Evolutionary conservation across 2,329 filamentous ascomycete species (phyloP), one percentile per base, ranked within the genome.

Genomic region (Trichothecium roseum): DNA sequence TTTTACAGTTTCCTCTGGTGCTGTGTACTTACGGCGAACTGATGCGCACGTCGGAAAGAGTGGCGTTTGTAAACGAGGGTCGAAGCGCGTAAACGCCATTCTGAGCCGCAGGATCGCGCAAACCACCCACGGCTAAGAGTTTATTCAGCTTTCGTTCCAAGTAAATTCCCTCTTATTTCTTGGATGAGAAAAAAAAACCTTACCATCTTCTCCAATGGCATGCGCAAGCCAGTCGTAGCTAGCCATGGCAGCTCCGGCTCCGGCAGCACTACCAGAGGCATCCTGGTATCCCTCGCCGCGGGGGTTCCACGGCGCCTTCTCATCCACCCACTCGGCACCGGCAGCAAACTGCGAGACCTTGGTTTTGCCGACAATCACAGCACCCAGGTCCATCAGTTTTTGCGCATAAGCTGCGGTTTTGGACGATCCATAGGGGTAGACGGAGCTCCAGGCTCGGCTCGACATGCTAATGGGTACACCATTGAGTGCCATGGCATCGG

Each of bases 381-480:
- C 78, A 1, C 80, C 79, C 3, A 72, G 64, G 36, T 76, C 66
- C 4, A 81, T 61, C 1, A 84, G 52, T 2, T 62, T 58, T 34
- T 74, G 68, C 0, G 77, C 63, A 2, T 68, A 59, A 0, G 64
- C 48, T 0, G 70, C 68, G 2, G 70, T 77, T 3, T 45, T 47
- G 2, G 54, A 61, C 4, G 49, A 49, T 0, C 62, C 56, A 3
- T 61, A 47, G 1, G 60, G 56, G 36, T 75, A 70, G 3, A 81
- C 52, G 24, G 66, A 55, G 16, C 65, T 66, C 62, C 69, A 81
- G 2, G 74, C 68, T 22, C 70, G 59, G 37, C 74, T 79, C 0
- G 76, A 78, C 22, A 69, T 60, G 1, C 63, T 63, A 0, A 72
- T 78, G 10, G 63, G 62, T 0, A 78, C 51, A 2, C 78, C 78